These are phyloP conservation scores for Paecilomyces dactylethromorphus DNA, from an alignment of 2,329 filamentous ascomycete species.

Conservation along the genomic window DNA sequence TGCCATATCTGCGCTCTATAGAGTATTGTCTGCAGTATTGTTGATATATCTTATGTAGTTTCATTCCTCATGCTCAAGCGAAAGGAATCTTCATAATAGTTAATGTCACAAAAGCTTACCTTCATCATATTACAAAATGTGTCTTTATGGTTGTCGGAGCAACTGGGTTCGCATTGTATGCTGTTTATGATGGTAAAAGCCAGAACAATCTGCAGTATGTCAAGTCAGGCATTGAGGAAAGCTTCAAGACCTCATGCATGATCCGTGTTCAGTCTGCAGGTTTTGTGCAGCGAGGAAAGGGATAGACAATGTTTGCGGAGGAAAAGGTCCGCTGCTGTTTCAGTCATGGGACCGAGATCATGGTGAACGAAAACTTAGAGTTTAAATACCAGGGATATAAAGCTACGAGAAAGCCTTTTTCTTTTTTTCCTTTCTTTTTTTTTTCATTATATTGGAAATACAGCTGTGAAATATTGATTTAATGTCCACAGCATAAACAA, in stretches of 20 bases:
- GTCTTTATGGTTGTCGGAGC: conserved; percentile 7
- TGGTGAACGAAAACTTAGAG: neutral
- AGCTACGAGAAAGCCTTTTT: neutral
- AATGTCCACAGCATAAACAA: too few relatives aligned
- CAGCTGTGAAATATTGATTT: too few relatives aligned
- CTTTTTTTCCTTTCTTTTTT: too few relatives aligned
- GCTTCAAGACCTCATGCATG: neutral
- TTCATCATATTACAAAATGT: too few relatives aligned
- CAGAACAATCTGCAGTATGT: neutral
- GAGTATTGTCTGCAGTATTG: too few relatives aligned
- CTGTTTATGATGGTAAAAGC: conserved; percentile 5
- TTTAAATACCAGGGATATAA: neutral
- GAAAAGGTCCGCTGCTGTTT: neutral
- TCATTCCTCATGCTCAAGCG: too few relatives aligned
- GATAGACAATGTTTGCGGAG: neutral
- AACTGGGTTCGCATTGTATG: conserved; percentile 16
- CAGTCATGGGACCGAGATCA: neutral
- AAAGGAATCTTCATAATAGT: too few relatives aligned
- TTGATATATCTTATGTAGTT: too few relatives aligned
- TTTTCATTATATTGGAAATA: neutral
- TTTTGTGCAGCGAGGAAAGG: neutral
- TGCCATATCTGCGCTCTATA: too few relatives aligned
- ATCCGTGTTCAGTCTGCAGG: neutral
- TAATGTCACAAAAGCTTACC: too few relatives aligned
- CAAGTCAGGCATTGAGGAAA: neutral